Conservation (phyloP, 2,329 filamentous ascomycete species). For the Penicillium hordei region DNA sequence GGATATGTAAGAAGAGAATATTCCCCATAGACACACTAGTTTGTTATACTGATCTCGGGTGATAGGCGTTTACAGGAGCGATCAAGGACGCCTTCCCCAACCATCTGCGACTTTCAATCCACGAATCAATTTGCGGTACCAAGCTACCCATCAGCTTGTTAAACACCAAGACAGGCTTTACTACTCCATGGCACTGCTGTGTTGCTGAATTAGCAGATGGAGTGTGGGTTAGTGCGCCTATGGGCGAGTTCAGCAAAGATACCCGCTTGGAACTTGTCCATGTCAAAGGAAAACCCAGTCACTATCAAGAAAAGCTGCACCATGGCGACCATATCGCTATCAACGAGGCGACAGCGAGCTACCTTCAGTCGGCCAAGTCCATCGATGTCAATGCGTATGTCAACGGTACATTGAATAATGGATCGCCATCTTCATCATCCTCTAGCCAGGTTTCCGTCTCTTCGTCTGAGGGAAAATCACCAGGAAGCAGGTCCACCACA, state of each 20-base stretch:
- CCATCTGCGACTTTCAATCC: background rate
- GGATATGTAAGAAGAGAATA: background rate
- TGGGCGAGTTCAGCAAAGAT: background rate
- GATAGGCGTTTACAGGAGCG: background rate
- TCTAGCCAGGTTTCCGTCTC: background rate
- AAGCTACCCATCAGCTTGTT: background rate
- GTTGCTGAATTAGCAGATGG: background rate
- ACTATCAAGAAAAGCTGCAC: background rate
- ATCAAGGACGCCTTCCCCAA: background rate
- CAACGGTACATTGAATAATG: background rate
- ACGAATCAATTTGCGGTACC: background rate
- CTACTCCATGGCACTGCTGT: background rate
- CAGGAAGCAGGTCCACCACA: background rate
- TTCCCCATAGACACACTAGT: background rate
- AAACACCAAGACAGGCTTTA: background rate
- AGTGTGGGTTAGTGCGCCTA: background rate
- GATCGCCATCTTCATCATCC: background rate
- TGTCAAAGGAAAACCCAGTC: background rate
- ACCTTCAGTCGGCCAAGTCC: background rate
- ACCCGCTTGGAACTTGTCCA: background rate
- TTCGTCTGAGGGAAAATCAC: background rate
- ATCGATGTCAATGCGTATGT: background rate
- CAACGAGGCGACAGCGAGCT: background rate
- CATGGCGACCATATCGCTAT: background rate
- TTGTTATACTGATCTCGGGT: background rate